phyloP scores from a whole-genome alignment of 805 yeast genomes.

The Kazachstania bromeliacearum region DNA sequence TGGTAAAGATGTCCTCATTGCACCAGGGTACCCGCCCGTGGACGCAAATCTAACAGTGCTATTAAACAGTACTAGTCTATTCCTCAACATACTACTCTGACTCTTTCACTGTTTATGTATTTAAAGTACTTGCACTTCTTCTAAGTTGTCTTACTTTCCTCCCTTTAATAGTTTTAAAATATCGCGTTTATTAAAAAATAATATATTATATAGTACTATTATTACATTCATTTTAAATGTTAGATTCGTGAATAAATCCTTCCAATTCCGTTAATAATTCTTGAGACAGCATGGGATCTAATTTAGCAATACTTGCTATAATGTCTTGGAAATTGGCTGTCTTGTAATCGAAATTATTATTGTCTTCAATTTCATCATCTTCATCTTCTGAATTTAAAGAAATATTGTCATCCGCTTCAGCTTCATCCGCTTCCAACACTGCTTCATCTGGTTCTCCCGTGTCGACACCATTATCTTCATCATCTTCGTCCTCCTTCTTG shows the following conservation, averaged over 20 bases:
- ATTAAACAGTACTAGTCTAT: neutral
- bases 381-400: slow-evolving; percentile 14
- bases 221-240: too few relatives aligned
- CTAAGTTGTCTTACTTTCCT: too few relatives aligned
- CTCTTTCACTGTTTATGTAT: too few relatives aligned
- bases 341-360: slow-evolving; percentile 18
- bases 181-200: too few relatives aligned
- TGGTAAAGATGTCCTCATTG: slow-evolving; percentile 23
- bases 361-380: slow-evolving; percentile 15
- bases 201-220: too few relatives aligned
- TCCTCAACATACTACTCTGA: neutral
- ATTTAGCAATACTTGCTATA: slow-evolving; percentile 18
- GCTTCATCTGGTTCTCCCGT: slow-evolving; percentile 28
- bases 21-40: slow-evolving; percentile 19
- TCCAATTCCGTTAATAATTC: slow-evolving; percentile 13
- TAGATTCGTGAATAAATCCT: slow-evolving; percentile 22
- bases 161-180: too few relatives aligned
- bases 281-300: slow-evolving; percentile 20
- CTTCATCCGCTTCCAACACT: slow-evolving; percentile 26
- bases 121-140: too few relatives aligned
- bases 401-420: slow-evolving; percentile 24
- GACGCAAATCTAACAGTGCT: slow-evolving; percentile 12
- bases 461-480: slow-evolving; percentile 25
- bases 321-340: slow-evolving; percentile 26
- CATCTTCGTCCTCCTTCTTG: slow-evolving; percentile 17